These are phyloP conservation scores for Anthracocystis panici-leucophaei DNA, from an alignment of 1,284 basidiomycete genomes.

Conservation along the genomic window DNA sequence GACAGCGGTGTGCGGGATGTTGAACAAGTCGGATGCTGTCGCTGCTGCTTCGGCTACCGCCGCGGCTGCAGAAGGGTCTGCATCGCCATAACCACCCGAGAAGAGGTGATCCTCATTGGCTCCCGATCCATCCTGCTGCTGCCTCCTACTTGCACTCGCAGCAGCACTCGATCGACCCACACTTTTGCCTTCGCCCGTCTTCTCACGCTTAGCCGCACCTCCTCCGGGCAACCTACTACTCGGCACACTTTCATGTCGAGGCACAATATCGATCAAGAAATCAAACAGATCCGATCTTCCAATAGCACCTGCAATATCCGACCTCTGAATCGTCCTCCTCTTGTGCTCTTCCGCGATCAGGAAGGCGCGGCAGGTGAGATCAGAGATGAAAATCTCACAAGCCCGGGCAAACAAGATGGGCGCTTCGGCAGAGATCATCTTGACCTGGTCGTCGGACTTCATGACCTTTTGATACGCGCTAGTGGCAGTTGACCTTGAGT, in stretches of 20 bases:
- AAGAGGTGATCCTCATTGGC: constrained; percentile 15
- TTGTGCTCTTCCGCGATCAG: constrained; percentile 66
- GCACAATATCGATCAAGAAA: constrained; percentile 69
- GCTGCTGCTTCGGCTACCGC: constrained; percentile 2
- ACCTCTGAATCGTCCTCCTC: constrained; percentile 66
- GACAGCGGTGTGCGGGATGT: constrained; percentile 29
- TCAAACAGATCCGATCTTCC: constrained; percentile 68
- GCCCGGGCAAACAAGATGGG: constrained; percentile 68
- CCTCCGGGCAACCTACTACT: constrained; percentile 47
- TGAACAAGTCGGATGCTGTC: constrained; percentile 25
- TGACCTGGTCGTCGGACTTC: constrained; percentile 69
- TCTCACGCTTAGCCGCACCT: constrained; percentile 47
- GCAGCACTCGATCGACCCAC: constrained; percentile 23
- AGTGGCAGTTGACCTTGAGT: constrained; percentile 64
- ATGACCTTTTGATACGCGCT: constrained; percentile 70
- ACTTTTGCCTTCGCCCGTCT: constrained; percentile 47
- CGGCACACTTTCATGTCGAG: constrained; percentile 59
- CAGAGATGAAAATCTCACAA: constrained; percentile 70
- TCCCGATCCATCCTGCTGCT: constrained; percentile 10
- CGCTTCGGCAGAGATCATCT: constrained; percentile 69
- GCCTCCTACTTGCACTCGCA: constrained; percentile 17
- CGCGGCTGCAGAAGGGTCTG: constrained; percentile 6
- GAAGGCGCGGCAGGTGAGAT: constrained; percentile 68
- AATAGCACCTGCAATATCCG: constrained; percentile 66
- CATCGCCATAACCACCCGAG: constrained; percentile 21